Percentiles rank a stretch among this genome's conserved stretches.
Conservation (phyloP, 257 asterid species). For the Ocimum tenuiflorum region DNA sequence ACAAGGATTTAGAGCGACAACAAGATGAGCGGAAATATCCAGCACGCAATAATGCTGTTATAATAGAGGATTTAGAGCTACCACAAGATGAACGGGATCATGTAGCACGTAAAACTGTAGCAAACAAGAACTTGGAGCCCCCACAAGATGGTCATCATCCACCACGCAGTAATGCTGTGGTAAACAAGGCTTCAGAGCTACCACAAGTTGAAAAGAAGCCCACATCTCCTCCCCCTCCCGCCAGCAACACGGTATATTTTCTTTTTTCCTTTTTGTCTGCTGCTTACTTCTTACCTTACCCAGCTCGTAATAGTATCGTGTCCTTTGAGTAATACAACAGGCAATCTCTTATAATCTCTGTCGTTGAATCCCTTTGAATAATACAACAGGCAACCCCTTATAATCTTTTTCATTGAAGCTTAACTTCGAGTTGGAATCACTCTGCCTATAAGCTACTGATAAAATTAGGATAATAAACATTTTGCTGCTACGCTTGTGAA, state of each 20-base stretch:
- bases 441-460: background rate
- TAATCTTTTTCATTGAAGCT: background rate
- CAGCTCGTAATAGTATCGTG: background rate
- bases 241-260: constrained; percentile 28
- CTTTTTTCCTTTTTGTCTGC: background rate
- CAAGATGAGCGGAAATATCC: constrained; percentile 20
- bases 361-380: no score
- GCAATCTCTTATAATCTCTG: background rate
- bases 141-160: constrained; percentile 33
- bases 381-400: background rate
- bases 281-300: background rate
- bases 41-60: constrained; percentile 17
- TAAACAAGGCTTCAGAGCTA: constrained; percentile 21
- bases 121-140: constrained; percentile 21
- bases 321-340: background rate
- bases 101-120: constrained; percentile 21
- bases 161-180: constrained; percentile 17
- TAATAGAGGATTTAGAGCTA: constrained; percentile 20
- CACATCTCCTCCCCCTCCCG: constrained; percentile 16
- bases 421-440: background rate
- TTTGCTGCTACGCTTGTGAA: background rate
- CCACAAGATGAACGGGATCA: constrained; percentile 26
- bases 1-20: constrained; percentile 29
- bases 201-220: constrained; percentile 36
- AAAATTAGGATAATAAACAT: background rate